Evolutionary conservation across 306 rosid species (phyloP).

Genomic region (Medicago ruthenica): DNA sequence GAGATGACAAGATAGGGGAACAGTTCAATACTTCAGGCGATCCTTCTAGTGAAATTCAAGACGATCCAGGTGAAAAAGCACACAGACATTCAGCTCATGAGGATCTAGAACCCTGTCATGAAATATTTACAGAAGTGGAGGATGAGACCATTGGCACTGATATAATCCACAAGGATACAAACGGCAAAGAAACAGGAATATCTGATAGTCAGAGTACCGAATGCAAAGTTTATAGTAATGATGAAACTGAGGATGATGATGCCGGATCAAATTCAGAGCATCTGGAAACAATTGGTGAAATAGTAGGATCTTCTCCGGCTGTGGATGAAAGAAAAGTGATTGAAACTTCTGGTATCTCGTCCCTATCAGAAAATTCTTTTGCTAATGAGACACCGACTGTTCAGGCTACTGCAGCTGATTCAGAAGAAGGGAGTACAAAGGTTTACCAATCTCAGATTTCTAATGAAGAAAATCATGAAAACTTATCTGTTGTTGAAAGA

Average conservation of each 20-base stretch:
- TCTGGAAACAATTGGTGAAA: constrained; percentile 42
- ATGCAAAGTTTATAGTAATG: constrained; percentile 41
- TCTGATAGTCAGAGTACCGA: constrained; percentile 34
- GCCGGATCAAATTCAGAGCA: constrained; percentile 42
- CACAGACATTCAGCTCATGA: no score
- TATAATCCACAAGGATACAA: constrained; percentile 33
- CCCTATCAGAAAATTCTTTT: constrained; percentile 4
- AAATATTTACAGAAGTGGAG: constrained; percentile 39
- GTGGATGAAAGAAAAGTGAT: neutral
- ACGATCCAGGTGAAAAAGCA: constrained; percentile 33
- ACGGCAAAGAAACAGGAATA: constrained; percentile 27
- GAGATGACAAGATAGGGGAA: constrained; percentile 40
- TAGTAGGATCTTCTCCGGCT: constrained; percentile 48
- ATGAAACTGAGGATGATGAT: neutral
- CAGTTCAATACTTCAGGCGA: constrained; percentile 41
- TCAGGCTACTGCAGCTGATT: constrained; percentile 43
- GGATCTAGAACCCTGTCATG: constrained; percentile 39
- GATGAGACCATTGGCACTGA: constrained; percentile 36
- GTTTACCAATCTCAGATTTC: constrained; percentile 45
- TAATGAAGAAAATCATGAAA: constrained; percentile 45
- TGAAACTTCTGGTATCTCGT: constrained; percentile 25
- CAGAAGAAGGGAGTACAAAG: constrained; percentile 33
- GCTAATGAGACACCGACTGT: constrained; percentile 43
- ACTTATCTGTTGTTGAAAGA: constrained; percentile 30
- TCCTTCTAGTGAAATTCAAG: constrained; percentile 43